phyloP scores from a whole-genome alignment of 2,329 filamentous ascomycete genomes.

The Mycosphaerella sp. region DNA sequence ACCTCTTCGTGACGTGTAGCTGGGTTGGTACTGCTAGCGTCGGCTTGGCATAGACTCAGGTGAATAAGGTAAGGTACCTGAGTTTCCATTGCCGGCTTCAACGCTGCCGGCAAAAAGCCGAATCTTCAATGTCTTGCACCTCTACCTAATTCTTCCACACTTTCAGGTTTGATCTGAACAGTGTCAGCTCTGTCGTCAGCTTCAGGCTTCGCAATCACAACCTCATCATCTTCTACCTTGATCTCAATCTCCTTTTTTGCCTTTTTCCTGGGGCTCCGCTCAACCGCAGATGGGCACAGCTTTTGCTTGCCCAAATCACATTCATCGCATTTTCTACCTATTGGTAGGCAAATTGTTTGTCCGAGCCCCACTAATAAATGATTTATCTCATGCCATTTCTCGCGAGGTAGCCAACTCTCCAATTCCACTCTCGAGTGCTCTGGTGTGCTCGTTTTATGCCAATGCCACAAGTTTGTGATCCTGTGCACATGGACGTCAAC shows the following conservation, averaged over 20 bases:
- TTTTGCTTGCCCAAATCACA: constrained; percentile 72
- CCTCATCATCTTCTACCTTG: constrained; percentile 27
- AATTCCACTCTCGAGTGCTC: constrained; percentile 73
- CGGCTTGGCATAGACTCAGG: too few species aligned
- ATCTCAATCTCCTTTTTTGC: constrained; percentile 36
- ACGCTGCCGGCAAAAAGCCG: not conserved
- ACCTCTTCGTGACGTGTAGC: too few species aligned
- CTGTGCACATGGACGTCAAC: constrained; percentile 94
- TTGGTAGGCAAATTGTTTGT: constrained; percentile 76
- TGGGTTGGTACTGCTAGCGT: too few species aligned
- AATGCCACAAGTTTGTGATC: constrained; percentile 90
- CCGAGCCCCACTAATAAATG: constrained; percentile 80
- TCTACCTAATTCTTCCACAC: constrained; percentile 19
- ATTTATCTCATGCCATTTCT: constrained; percentile 91
- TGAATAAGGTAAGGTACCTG: not conserved
- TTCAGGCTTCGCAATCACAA: constrained; percentile 25
- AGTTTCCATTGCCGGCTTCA: not conserved
- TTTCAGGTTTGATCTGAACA: constrained; percentile 27
- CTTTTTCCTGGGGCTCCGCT: constrained; percentile 42
- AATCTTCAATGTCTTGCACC: constrained; percentile 21
- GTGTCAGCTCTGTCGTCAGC: constrained; percentile 27
- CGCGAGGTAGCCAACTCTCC: constrained; percentile 74
- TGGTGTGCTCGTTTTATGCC: constrained; percentile 73
- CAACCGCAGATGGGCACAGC: constrained; percentile 56
- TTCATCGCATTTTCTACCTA: constrained; percentile 73